Percentiles rank a stretch among this genome's conserved stretches.
phyloP scores from a whole-genome alignment of 805 yeast species.

The Kuraishia molischiana region DNA sequence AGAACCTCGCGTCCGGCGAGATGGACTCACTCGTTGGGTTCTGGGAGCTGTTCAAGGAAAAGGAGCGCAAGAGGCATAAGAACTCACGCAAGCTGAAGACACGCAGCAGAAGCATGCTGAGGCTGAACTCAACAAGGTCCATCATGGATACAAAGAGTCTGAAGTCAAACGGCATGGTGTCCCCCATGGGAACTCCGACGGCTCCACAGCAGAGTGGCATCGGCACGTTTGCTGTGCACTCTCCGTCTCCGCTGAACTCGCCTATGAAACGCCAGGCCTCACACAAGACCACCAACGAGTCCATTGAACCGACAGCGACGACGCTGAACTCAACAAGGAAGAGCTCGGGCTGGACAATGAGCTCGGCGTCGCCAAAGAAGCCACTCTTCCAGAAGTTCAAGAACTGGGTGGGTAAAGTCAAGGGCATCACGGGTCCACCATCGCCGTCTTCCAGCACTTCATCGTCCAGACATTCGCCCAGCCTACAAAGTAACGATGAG shows the following conservation, averaged over 20 bases:
- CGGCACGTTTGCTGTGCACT: no score
- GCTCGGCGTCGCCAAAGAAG: no score
- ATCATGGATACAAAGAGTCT: conserved; percentile 1
- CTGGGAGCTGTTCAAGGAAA: conserved; percentile 59
- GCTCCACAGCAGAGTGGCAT: no score
- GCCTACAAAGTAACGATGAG: not conserved
- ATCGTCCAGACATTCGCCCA: not conserved
- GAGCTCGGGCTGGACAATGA: no score
- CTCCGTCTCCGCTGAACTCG: no score
- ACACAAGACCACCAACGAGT: no score
- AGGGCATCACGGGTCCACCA: not conserved
- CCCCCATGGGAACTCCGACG: no score
- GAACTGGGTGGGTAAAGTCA: not conserved
- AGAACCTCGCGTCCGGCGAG: conserved; percentile 45
- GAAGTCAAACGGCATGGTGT: not conserved
- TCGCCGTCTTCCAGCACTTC: not conserved
- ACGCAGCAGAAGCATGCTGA: conserved; percentile 19
- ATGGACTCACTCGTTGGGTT: conserved; percentile 69
- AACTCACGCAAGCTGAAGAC: conserved; percentile 7
- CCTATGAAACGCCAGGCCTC: no score
- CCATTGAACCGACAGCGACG: no score
- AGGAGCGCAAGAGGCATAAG: conserved; percentile 29
- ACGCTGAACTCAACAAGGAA: no score
- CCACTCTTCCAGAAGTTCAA: not conserved
- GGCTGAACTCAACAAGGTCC: conserved; percentile 13